Evolutionary conservation across 352 stramenopile genomes (phyloP), one percentile per base, ranked within the genome.

Genomic region (Pythium diclinum): DNA sequence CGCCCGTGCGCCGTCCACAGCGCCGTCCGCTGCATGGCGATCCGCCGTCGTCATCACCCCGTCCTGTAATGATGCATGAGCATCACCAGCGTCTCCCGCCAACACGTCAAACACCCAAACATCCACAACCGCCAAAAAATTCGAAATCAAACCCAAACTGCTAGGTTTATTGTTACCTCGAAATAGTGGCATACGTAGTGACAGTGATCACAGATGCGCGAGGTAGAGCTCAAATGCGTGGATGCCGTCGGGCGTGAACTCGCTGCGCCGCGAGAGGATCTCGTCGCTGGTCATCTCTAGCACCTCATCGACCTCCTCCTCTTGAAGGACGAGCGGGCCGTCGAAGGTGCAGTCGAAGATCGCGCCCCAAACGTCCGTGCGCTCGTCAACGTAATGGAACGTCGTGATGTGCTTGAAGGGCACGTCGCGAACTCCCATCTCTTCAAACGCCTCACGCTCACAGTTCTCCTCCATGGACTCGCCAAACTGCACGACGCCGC

Each of bases 211-310:
- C 14, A 42, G 21, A 23, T 62, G 56, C 42, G 13, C 28, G 36
- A 94, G 64, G 56, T 93, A 95, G 42, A 85, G 76, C 59, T 92
- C 71, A 13, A 95, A 89, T 2, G 86, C 84, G 55, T 85, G 77
- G 56, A 95, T 88, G 62, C 86, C 84, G 65, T 95, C 84, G 16
- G 86, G 84, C 23, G 86, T 95, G 66, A 95, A 93, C 61, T 91
- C 78, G 44, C 57, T 47, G 19, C 73, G 72, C 30, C 78, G 81
- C 36, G 64, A 17, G 23, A 93, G 63, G 47, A 95, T 91, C 65
- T 95, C 86, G 38, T 85, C 72, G 30, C 70, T 71, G 6, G 69
- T 88, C 83, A 95, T 90, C 30, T 77, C 71, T 9, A 92, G 72
- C 51, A 93, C 85, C 52, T 93, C 81, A 40, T 88, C 83, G 16